Evolutionary conservation across 1,139 yeast genomes (phyloP).

Genomic region (Taiozyma onychis): DNA sequence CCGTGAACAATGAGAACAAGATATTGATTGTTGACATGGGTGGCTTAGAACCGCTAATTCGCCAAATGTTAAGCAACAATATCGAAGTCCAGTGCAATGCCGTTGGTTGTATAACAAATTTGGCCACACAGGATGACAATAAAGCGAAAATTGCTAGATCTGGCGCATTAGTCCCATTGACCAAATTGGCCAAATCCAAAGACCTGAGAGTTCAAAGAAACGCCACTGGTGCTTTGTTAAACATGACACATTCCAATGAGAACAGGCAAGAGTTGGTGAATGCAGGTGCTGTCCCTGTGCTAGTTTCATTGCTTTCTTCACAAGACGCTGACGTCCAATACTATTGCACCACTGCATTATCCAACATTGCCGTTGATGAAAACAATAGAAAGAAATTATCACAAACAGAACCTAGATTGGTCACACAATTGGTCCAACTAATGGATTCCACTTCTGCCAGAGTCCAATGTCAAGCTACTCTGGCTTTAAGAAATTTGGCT

Average conservation of each 20-base stretch:
- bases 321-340: constrained; percentile 96
- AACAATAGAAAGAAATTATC: constrained; percentile 82
- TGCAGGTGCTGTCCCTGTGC: constrained; percentile 97
- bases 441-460: constrained; percentile 93
- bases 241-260: constrained; percentile 97
- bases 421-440: constrained; percentile 75
- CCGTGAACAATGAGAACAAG: constrained; percentile 94
- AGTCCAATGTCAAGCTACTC: constrained; percentile 97
- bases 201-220: constrained; percentile 96
- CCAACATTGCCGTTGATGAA: constrained; percentile 96
- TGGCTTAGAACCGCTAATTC: constrained; percentile 89
- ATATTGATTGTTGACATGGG: constrained; percentile 95
- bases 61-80: constrained; percentile 96
- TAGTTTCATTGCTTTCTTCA: constrained; percentile 81
- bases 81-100: constrained; percentile 99
- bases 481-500: constrained; percentile 92
- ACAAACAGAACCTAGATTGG: constrained; percentile 91
- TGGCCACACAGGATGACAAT: constrained; percentile 98
- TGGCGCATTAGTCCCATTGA: constrained; percentile 93
- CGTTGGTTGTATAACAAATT: constrained; percentile 95
- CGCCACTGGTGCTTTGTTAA: constrained; percentile 95
- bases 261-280: constrained; percentile 94
- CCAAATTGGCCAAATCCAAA: constrained; percentile 88
- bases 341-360: constrained; percentile 94
- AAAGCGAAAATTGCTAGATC: constrained; percentile 92